These are phyloP conservation scores for Agaricus blazei DNA, from an alignment of 768 basidiomycete genomes.

Conservation along the genomic window DNA sequence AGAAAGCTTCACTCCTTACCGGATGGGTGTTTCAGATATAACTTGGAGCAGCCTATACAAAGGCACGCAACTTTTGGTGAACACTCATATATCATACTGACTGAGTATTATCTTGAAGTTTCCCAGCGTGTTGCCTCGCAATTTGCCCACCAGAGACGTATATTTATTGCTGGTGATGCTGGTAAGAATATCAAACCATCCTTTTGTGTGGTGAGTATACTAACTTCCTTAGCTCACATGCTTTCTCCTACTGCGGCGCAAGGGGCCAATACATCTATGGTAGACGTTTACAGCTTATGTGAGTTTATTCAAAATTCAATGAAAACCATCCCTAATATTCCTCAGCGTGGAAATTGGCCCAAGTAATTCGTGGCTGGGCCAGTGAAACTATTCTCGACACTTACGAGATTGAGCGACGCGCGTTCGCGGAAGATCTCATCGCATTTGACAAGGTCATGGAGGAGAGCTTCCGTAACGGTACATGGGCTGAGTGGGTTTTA, in stretches of 20 bases:
- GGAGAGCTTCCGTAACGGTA: neutral
- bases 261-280: slow-evolving; percentile 20
- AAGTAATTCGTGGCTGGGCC: slow-evolving; percentile 21
- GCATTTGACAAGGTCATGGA: slow-evolving; percentile 19
- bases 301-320: neutral
- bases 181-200: neutral
- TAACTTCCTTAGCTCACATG: slow-evolving; percentile 12
- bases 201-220: neutral
- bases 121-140: slow-evolving; percentile 15
- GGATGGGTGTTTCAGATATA: neutral
- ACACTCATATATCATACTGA: slow-evolving; percentile 12
- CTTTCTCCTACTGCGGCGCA: slow-evolving; percentile 23
- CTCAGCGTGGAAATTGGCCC: slow-evolving; percentile 18
- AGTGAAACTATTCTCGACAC: slow-evolving; percentile 18
- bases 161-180: slow-evolving; percentile 20
- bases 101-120: neutral
- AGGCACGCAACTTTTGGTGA: neutral
- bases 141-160: slow-evolving; percentile 13
- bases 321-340: neutral
- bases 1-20: neutral
- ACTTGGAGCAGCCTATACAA: slow-evolving; percentile 8
- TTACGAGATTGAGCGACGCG: slow-evolving; percentile 22
- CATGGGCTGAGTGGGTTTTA: neutral
- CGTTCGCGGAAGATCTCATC: slow-evolving; percentile 15
- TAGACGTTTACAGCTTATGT: slow-evolving; percentile 20